Base-by-base conservation (phyloP, 2,329 filamentous ascomycete genomes). In the Akanthomyces uredinophilus region DNA sequence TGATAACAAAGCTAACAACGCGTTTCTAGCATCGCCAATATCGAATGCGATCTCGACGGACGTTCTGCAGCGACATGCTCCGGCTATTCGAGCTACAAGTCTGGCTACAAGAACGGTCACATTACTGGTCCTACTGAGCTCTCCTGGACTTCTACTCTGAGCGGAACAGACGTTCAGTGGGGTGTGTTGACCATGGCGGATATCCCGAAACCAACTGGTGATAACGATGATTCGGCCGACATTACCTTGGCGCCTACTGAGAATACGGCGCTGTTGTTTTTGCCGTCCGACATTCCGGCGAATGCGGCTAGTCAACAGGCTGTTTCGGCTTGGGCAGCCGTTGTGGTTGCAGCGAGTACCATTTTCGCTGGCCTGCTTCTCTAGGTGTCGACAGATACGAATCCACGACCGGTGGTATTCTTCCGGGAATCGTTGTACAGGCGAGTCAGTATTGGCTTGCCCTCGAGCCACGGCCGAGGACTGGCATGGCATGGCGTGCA, bases 51-150 rank as follows among this genome's bases (percentile, higher is more conserved):
- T 18, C 70, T 81, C 27, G 67, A 72, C 22, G 77, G 73, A 27
- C 78, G 72, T 5, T 79, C 78, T 5, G 74, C 71, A 11, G 79
- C 79, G 20, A 79, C 76, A 5, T 82, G 80, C 65, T 81, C 78
- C 0, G 79, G 79, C 22, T 81, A 79, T 64, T 79, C 80, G 2
- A 80, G 79, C 55, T 76, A 75, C 58, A 74, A 72, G 46, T 67
- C 74, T 5, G 73, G 73, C 53, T 78, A 76, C 65, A 69, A 70
- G 5, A 72, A 77, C 51, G 76, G 75, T 56, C 68, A 70, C 10
- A 60, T 75, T 56, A 75, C 74, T 1, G 78, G 79, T 0, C 77
- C 78, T 46, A 79, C 78, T 1, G 73, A 80, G 64, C 72, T 76
- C 13, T 72, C 70, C 16, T 81, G 79, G 78, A 79, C 75, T 1